A percentile compares a stretch with the other conserved stretches of the same genome.
These are phyloP conservation scores for Pogostemon cablin DNA, from an alignment of 257 asterid genomes.

Conservation along the genomic window DNA sequence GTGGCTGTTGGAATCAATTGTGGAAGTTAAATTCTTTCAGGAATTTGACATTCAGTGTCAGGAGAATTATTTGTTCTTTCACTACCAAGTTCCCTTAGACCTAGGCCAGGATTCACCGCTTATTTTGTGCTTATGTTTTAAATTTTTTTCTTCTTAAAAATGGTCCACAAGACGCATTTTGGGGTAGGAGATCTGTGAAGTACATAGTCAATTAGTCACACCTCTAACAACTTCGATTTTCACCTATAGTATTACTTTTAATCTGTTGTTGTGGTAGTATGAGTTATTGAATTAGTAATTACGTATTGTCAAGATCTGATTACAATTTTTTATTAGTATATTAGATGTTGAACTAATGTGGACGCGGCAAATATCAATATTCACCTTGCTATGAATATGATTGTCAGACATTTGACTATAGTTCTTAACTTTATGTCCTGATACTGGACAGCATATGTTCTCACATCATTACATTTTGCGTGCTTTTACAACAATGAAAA, in stretches of 20 bases:
- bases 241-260: neutral
- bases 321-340: neutral
- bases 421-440: neutral
- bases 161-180: too few species aligned
- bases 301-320: neutral
- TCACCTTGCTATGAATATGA: neutral
- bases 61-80: too few species aligned
- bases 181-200: too few species aligned
- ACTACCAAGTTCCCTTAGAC: too few species aligned
- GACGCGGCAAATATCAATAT: neutral
- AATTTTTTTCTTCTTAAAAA: too few species aligned
- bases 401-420: neutral
- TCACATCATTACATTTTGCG: neutral
- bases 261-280: neutral
- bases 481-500: neutral
- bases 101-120: too few species aligned
- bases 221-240: neutral
- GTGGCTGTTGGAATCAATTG: too few species aligned
- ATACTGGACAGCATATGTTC: neutral
- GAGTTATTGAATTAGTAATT: neutral
- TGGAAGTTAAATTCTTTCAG: too few species aligned
- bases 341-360: conserved; percentile 3
- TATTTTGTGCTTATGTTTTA: too few species aligned
- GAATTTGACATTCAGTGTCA: too few species aligned
- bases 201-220: too few species aligned